phyloP scores from a whole-genome alignment of 305 asterid genomes.

The Fraxinus albicans region DNA sequence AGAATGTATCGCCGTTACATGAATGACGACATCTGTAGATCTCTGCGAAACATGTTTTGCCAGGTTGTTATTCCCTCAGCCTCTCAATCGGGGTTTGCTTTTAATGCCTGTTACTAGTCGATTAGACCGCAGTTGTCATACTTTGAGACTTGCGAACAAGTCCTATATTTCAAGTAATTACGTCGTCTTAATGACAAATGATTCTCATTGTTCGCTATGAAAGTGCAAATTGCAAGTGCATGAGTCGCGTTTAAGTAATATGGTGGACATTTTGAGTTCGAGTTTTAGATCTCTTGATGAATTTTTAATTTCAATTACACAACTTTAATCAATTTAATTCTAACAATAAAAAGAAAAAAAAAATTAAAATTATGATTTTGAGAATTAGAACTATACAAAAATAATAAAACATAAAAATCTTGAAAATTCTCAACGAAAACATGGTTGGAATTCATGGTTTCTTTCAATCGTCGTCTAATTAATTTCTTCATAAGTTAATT shows the following conservation, averaged over 20 bases:
- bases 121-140: background rate
- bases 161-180: background rate
- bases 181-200: background rate
- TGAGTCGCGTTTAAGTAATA: too few relatives aligned
- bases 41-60: background rate
- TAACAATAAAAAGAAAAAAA: too few relatives aligned
- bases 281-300: background rate
- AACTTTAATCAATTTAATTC: too few relatives aligned
- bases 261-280: too few relatives aligned
- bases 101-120: background rate
- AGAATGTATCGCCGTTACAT: background rate
- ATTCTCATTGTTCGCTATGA: background rate
- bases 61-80: background rate
- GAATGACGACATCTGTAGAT: background rate
- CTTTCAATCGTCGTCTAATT: background rate
- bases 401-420: background rate
- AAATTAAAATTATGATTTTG: background rate
- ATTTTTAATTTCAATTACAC: background rate
- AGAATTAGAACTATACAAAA: background rate
- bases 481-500: too few relatives aligned
- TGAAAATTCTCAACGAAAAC: background rate
- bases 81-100: background rate
- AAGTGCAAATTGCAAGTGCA: too few relatives aligned
- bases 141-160: background rate
- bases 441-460: background rate